phyloP scores from a whole-genome alignment of 768 basidiomycete genomes.

The Boletus huronensis region DNA sequence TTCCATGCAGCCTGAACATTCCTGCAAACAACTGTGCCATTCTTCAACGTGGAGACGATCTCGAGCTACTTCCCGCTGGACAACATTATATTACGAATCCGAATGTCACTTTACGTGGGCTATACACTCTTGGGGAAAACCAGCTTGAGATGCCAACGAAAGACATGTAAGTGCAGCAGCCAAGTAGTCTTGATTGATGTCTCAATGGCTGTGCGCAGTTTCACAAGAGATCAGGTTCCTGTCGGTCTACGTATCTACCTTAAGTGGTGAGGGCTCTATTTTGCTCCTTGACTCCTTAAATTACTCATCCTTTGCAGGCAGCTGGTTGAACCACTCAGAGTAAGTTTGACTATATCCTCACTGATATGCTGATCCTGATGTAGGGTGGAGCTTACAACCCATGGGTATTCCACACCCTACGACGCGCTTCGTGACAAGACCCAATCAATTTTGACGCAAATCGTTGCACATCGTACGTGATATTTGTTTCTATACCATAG shows the following conservation, averaged over 20 bases:
- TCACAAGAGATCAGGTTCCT: slow-evolving; percentile 84
- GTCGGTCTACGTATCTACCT: slow-evolving; percentile 81
- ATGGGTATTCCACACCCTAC: slow-evolving; percentile 82
- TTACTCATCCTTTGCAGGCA: slow-evolving; percentile 34
- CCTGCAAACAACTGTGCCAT: slow-evolving; percentile 88
- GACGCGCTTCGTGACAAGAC: slow-evolving; percentile 78
- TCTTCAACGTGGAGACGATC: slow-evolving; percentile 75
- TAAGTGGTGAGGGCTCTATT: slow-evolving; percentile 52
- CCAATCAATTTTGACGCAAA: slow-evolving; percentile 83
- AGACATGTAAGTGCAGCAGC: slow-evolving; percentile 57
- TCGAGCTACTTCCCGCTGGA: slow-evolving; percentile 74
- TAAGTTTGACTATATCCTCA: slow-evolving; percentile 7
- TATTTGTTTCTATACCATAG: not conserved
- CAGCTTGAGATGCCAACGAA: slow-evolving; percentile 87
- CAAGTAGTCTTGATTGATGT: not conserved
- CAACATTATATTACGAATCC: slow-evolving; percentile 85
- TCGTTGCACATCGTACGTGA: slow-evolving; percentile 70
- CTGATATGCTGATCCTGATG: slow-evolving; percentile 38
- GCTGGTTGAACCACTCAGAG: slow-evolving; percentile 49
- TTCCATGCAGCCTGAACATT: slow-evolving; percentile 62
- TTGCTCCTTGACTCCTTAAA: not conserved
- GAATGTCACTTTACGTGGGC: slow-evolving; percentile 73
- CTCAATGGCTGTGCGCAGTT: slow-evolving; percentile 38
- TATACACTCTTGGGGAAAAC: slow-evolving; percentile 80
- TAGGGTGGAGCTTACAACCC: slow-evolving; percentile 62